A percentile compares a stretch with the other conserved stretches of the same genome.
Evolutionary conservation across 345 rosid genomes (phyloP).

Genomic region (Geranium rotundifolium): DNA sequence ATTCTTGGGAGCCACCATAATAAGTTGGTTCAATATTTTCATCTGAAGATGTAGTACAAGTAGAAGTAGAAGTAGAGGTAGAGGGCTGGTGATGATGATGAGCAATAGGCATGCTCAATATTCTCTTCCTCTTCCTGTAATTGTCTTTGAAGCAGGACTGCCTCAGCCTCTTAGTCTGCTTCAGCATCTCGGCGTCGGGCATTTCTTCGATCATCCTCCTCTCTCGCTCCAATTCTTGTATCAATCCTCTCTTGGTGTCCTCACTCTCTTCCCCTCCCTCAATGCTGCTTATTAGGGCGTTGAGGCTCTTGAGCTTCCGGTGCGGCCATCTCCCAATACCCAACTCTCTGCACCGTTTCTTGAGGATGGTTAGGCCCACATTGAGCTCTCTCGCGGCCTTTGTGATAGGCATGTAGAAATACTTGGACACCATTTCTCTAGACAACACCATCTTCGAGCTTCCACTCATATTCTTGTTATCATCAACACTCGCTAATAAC

Average conservation of each 20-base stretch:
- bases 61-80: too few species aligned
- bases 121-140: constrained; percentile 46
- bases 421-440: constrained; percentile 23
- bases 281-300: constrained; percentile 31
- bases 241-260: constrained; percentile 17
- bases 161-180: constrained; percentile 42
- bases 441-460: constrained; percentile 23
- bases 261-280: constrained; percentile 18
- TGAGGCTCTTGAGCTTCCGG: constrained; percentile 51
- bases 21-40: too few species aligned
- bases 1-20: too few species aligned
- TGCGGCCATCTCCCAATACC: constrained; percentile 62
- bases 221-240: constrained; percentile 42
- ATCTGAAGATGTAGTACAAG: too few species aligned
- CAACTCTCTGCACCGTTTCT: constrained; percentile 57
- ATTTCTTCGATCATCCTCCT: constrained; percentile 36
- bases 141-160: constrained; percentile 64
- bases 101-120: too few species aligned
- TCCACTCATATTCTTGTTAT: too few species aligned
- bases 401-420: constrained; percentile 51
- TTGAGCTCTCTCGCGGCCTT: constrained; percentile 57
- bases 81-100: too few species aligned
- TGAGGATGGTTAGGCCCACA: constrained; percentile 49
- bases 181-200: constrained; percentile 36
- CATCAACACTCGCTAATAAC: too few species aligned